Base-by-base conservation (phyloP, 192 early-diverging fungal species). In the Backusella westeae region DNA sequence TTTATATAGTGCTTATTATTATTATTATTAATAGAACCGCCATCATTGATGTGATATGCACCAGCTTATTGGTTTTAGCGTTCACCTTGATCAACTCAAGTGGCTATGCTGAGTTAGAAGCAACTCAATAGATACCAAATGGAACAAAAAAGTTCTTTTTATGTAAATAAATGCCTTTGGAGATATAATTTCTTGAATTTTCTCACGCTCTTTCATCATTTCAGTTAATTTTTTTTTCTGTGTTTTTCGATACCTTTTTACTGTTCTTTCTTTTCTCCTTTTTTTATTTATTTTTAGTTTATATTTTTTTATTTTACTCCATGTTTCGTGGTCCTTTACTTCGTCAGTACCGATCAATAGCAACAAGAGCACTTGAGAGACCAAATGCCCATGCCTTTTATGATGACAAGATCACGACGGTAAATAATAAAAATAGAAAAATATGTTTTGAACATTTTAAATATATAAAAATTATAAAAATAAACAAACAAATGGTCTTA, bases 21-120 rank as follows among this genome's bases (percentile, higher is more conserved):
- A 75, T 69, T 39, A 12, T 12, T 39, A 9, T 77, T 69, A 10
- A 73, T 89, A 91, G 91, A 72, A 93, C 91, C 5, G 90, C 91
- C 0, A 85, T 89, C 26, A 87, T 92, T 68, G 92, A 92, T 68
- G 92, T 92, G 42, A 82, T 94, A 6, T 90, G 91, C 41, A 93
- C 91, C 9, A 82, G 77, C 4, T 78, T 94, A 10, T 77, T 94
- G 8, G 91, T 90, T 0, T 53, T 75, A 34, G 79, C 83, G 4
- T 88, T 88, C 70, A 81, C 82, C 65, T 79, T 52, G 15, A 73
- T 87, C 4, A 52, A 32, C 1, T 67, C 75, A 23, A 70, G 35
- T 39, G 66, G 69, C 12, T 65, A 44, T 41, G 72, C 75, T 23
- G 67, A 73, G 17, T 56, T 73, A 69, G 77, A 49, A 14, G 15